phyloP scores from a whole-genome alignment of 495 filamentous ascomycete species.

The Pyrenopolyporus hunteri region DNA sequence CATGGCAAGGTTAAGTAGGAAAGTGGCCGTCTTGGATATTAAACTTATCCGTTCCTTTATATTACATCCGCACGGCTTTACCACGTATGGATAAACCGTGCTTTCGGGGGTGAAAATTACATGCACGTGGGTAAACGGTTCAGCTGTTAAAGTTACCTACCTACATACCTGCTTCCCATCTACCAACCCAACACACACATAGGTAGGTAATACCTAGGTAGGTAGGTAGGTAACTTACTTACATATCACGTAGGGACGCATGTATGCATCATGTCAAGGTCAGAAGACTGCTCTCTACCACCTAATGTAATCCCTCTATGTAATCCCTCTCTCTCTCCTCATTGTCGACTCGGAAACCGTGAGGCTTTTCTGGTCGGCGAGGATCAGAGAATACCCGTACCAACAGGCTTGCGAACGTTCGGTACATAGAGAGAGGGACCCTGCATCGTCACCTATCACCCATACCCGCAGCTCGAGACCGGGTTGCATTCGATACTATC shows the following conservation, averaged over 20 bases:
- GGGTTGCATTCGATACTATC: constrained; percentile 31
- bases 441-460: constrained; percentile 22
- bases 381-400: constrained; percentile 5
- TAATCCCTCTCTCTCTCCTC: not conserved
- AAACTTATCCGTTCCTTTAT: constrained; percentile 27
- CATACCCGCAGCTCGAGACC: constrained; percentile 29
- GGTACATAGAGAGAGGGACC: constrained; percentile 19
- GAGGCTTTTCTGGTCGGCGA: constrained; percentile 14
- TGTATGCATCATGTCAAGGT: constrained; percentile 29
- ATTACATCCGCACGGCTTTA: constrained; percentile 25
- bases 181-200: no score
- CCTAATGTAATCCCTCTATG: not conserved
- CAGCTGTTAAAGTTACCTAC: constrained; percentile 9
- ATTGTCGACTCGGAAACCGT: not conserved
- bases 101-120: constrained; percentile 32
- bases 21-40: constrained; percentile 29
- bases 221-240: constrained; percentile 1
- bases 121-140: constrained; percentile 38
- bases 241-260: no score
- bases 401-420: constrained; percentile 9
- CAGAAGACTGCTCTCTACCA: not conserved
- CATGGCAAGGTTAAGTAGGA: constrained; percentile 15
- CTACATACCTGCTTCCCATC: no score
- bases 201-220: no score
- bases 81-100: constrained; percentile 26